A percentile compares a stretch with the other conserved stretches of the same genome.
Evolutionary conservation across 805 yeast species (phyloP).

Genomic region (Ogataea haglerorum): DNA sequence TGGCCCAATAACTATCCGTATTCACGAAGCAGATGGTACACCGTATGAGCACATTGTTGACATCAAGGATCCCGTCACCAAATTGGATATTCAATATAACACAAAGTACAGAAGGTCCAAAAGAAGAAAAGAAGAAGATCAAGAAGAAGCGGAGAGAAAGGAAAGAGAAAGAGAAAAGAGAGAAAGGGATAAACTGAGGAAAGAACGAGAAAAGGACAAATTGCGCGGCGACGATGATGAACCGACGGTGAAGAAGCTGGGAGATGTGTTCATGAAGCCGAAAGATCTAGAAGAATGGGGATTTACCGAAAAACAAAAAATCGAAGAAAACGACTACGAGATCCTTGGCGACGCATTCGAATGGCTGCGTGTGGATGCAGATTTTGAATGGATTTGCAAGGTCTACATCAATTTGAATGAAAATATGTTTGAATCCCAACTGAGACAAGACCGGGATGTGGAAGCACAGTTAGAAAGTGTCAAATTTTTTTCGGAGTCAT

Average conservation of each 20-base stretch:
- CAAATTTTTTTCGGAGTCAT: constrained; percentile 59
- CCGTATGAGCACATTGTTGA: constrained; percentile 98
- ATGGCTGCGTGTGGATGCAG: constrained; percentile 98
- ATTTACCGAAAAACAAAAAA: constrained; percentile 54
- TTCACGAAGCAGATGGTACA: constrained; percentile 97
- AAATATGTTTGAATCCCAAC: constrained; percentile 89
- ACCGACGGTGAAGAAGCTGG: constrained; percentile 48
- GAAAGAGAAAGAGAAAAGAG: constrained; percentile 35
- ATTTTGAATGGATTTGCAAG: constrained; percentile 92
- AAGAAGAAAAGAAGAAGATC: constrained; percentile 53
- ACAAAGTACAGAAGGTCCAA: constrained; percentile 85
- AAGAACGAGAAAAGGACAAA: constrained; percentile 24
- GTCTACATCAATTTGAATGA: constrained; percentile 84
- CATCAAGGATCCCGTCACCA: constrained; percentile 77
- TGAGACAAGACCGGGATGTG: constrained; percentile 92
- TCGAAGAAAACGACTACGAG: constrained; percentile 53
- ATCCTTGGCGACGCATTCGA: constrained; percentile 79
- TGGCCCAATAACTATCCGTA: constrained; percentile 95
- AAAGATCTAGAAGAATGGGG: constrained; percentile 69
- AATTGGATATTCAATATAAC: constrained; percentile 90
- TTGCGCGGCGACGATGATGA: constrained; percentile 26
- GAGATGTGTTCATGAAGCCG: constrained; percentile 66
- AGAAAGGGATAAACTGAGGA: constrained; percentile 43
- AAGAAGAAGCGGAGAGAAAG: constrained; percentile 25
- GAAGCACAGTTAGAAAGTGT: constrained; percentile 92